Base-by-base conservation (phyloP, 768 basidiomycete genomes). In the Suillus fuscotomentosus region DNA sequence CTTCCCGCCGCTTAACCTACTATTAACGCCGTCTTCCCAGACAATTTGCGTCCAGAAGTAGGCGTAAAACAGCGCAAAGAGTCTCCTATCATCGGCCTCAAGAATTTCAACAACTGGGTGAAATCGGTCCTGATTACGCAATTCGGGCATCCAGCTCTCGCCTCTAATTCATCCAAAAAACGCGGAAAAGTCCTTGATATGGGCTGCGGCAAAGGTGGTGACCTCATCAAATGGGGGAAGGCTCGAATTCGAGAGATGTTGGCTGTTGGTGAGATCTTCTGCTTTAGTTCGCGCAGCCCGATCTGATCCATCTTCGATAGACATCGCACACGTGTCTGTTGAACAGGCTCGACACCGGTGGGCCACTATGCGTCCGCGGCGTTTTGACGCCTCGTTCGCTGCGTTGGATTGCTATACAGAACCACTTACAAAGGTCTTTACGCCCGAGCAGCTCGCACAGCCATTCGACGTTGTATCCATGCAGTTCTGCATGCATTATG, bases 401-500 rank as follows among this genome's bases (percentile, higher is more conserved):
- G 85, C 94, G 15, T 76, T 96, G 36, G 97, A 99, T 75, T 98
- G 96, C 76, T 99, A 93, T 73, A 81, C 84, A 13, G 82, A 90
- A 67, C 80, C 90, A 3, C 80, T 99, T 45, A 81, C 86, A 20
- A 85, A 85, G 57, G 88, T 82, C n/a, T 85, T 98, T 57, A 77
- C 88, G 4, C 84, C 85, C 1, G 81, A 82, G 20, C 79, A 83
- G 66, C 83, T 93, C 31, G 79, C 78, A 0, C 82, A 83, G 38
- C 89, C 89, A 6, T 97, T 97, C 72, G 97, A 99, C 72, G 93
- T 95, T 63, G 95, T 99, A 6, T 93, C 94, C 3, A 94, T 98
- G 94, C 97, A 99, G 74, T 99, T 99, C 75, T 99, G 97, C 77
- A 98, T 99, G 93, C 97, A 99, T 75, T 99, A 99, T 72, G 97